Evolutionary conservation across 257 asterid species (phyloP).

Genomic region (Scutellaria baicalensis): DNA sequence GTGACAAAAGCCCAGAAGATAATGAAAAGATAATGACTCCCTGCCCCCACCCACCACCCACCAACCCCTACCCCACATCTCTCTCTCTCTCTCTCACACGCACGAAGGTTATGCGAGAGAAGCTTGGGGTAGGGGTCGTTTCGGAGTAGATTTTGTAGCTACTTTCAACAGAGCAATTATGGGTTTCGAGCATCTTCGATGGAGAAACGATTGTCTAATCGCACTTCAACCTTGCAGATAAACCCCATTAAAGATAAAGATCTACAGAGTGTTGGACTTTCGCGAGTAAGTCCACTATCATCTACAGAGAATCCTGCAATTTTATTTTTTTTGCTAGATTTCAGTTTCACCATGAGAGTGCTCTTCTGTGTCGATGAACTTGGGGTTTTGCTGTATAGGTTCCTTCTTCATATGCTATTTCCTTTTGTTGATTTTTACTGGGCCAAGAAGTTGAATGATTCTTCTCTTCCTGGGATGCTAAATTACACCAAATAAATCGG

Average conservation of each 20-base stretch:
- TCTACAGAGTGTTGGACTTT: neutral
- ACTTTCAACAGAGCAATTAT: slow-evolving; percentile 11
- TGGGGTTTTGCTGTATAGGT: neutral
- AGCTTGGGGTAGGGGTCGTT: slow-evolving; percentile 5
- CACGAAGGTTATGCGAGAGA: neutral
- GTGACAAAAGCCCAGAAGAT: slow-evolving; percentile 27
- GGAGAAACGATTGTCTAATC: slow-evolving; percentile 1
- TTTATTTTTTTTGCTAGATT: neutral
- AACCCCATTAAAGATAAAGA: neutral
- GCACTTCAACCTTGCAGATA: slow-evolving; percentile 1
- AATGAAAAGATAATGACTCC: slow-evolving; percentile 32
- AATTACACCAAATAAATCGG: neutral
- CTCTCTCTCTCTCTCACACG: neutral
- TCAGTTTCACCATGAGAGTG: neutral
- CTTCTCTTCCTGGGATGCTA: neutral
- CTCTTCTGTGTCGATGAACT: neutral
- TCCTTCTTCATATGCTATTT: neutral
- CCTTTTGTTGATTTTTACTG: neutral
- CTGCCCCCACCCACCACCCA: neutral
- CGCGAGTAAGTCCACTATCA: slow-evolving; percentile 8
- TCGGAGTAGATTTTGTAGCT: neutral
- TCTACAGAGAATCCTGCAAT: neutral
- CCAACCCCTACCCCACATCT: neutral
- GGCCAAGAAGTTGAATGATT: too few relatives aligned
- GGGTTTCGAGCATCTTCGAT: slow-evolving; percentile 15